Base-by-base conservation (phyloP, 164 flowering plant genomes). In the Vitis labrusca region DNA sequence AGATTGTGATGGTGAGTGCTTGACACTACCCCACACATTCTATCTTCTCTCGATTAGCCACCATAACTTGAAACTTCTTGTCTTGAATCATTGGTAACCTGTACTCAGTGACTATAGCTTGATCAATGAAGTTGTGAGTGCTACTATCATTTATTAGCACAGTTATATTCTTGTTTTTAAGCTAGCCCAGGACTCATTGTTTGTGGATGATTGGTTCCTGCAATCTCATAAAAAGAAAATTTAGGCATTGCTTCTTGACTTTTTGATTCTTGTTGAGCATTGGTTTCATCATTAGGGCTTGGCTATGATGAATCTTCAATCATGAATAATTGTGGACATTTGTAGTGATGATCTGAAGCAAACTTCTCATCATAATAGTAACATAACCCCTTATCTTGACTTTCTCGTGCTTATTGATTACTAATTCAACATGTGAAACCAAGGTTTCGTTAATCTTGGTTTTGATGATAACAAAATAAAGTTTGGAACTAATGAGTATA, bases 91-190 rank as follows among this genome's bases (percentile, higher is more conserved):
- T 9, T 9, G 15, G 8, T 13, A 16, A 10, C 59, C 44, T 7
- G 15, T 10, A 14, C 29, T 30, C 8, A 1, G 47, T 44, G 50
- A 49, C 63, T 10, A 64, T 16, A 3, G 64, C 14, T 15, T 76
- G 63, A 32, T 32, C 44, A 5, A 76, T 51, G 52, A 76, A 76
- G 50, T 76, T 72, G 63, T 72, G 76, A 23, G 79, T 71, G 23
- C 69, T 71, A 17, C 75, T 65, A 1, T 64, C 67, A 16, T 76
- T 72, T 9, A 76, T 65, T 6, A 65, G 10, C 9, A 65, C 29
- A 11, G 0, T 11, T 2, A 52, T 13, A 8, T 12, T 14, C 15
- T n/a, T 19, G 15, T 54, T 29, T 53, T 10, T n/a, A 0, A 54
- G 54, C 3, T 10, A 12, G 15, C 63, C 69, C 13, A 48, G 10